Percentiles rank a stretch among this genome's conserved stretches.
These are phyloP conservation scores for Poterioochromonas sp. DNA, from an alignment of 352 stramenopile species.

Conservation along the genomic window DNA sequence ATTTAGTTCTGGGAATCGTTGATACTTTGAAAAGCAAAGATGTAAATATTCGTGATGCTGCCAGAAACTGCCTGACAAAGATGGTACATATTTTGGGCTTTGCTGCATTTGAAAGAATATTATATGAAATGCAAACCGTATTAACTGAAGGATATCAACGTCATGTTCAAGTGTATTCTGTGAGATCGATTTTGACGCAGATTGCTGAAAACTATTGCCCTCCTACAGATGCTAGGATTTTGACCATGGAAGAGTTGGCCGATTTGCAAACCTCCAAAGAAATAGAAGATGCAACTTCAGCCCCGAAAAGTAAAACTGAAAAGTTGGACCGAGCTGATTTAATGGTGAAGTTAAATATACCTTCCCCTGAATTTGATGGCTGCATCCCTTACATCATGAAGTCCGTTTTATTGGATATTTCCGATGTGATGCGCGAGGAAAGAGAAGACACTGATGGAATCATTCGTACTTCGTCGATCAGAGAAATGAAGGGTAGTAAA, in stretches of 20 bases:
- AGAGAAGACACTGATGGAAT: constrained; percentile 5
- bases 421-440: constrained; percentile 28
- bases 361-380: background rate
- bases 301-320: background rate
- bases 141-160: constrained; percentile 16
- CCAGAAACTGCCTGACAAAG: constrained; percentile 81
- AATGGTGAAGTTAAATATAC: background rate
- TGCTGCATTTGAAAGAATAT: background rate
- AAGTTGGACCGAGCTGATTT: background rate
- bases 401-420: background rate
- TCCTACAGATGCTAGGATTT: background rate
- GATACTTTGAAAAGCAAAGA: constrained; percentile 72
- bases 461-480: constrained; percentile 37
- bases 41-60: constrained; percentile 75
- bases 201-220: background rate
- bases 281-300: background rate
- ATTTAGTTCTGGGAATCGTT: constrained; percentile 71
- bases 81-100: constrained; percentile 77
- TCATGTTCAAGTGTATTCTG: constrained; percentile 15
- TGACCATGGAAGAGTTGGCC: background rate
- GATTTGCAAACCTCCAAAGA: background rate
- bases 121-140: background rate
- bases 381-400: background rate
- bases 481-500: constrained; percentile 46
- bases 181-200: background rate